Evolutionary conservation across 768 basidiomycete species (phyloP).

Genomic region (Lactarius hatsudake): DNA sequence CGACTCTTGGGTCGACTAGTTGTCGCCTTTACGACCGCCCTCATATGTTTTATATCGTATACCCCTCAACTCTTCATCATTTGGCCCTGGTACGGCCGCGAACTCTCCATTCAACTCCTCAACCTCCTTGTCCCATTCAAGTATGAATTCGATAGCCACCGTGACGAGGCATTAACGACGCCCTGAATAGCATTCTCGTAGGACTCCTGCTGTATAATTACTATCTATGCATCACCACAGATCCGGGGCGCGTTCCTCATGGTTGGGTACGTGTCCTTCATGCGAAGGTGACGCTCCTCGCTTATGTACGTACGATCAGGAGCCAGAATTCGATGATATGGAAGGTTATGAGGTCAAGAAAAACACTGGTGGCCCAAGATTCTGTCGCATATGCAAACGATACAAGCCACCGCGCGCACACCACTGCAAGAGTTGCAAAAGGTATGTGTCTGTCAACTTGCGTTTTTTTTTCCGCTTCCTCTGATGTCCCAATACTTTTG

Average conservation of each 20-base stretch:
- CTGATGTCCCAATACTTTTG: constrained; percentile 1
- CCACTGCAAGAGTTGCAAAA: constrained; percentile 87
- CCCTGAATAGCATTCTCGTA: constrained; percentile 58
- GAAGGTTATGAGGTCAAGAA: constrained; percentile 91
- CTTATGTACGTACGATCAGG: constrained; percentile 41
- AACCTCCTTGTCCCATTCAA: constrained; percentile 86
- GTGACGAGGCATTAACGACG: constrained; percentile 16
- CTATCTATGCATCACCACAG: constrained; percentile 72
- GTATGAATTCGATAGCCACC: constrained; percentile 45
- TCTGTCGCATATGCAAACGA: constrained; percentile 79
- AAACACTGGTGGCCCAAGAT: constrained; percentile 76
- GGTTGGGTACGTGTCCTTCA: constrained; percentile 58
- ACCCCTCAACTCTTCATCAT: constrained; percentile 88
- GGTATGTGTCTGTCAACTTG: constrained; percentile 43
- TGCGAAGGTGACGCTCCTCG: not conserved
- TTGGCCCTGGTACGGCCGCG: constrained; percentile 89
- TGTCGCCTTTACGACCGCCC: constrained; percentile 63
- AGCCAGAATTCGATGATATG: constrained; percentile 61
- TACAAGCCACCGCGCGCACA: constrained; percentile 90
- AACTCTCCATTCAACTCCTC: constrained; percentile 69
- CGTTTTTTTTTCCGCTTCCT: not conserved
- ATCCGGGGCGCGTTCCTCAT: constrained; percentile 81
- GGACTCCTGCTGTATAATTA: constrained; percentile 86
- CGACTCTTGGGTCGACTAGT: constrained; percentile 56
- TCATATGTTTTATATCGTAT: constrained; percentile 86